Evolutionary conservation across 257 asterid genomes (phyloP).

Genomic region (Dorcoceras hygrometricum): DNA sequence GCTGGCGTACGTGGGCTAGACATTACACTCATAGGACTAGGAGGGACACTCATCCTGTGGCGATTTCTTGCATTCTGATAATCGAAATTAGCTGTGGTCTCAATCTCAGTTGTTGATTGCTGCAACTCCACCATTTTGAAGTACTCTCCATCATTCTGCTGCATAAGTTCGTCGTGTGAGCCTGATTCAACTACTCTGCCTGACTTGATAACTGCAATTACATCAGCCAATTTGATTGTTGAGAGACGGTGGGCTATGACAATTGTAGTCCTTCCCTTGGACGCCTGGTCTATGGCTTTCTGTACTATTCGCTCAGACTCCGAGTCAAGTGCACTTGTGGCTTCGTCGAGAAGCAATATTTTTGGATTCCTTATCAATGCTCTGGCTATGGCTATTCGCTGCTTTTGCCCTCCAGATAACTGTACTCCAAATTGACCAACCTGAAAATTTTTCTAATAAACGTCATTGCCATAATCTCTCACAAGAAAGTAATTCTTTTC

Average conservation of each 20-base stretch:
- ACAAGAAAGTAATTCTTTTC: not conserved
- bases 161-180: slow-evolving; percentile 63
- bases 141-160: slow-evolving; percentile 56
- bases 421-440: slow-evolving; percentile 82
- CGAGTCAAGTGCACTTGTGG: slow-evolving; percentile 76
- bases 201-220: slow-evolving; percentile 49
- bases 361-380: slow-evolving; percentile 75
- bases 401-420: slow-evolving; percentile 86
- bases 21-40: slow-evolving; percentile 57
- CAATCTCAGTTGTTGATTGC: slow-evolving; percentile 34
- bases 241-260: slow-evolving; percentile 80
- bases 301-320: slow-evolving; percentile 69
- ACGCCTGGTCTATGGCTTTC: slow-evolving; percentile 64
- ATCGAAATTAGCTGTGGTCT: slow-evolving; percentile 17
- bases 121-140: slow-evolving; percentile 63
- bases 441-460: slow-evolving; percentile 31
- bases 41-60: slow-evolving; percentile 34
- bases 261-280: slow-evolving; percentile 65
- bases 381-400: slow-evolving; percentile 79
- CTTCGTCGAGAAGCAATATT: slow-evolving; percentile 72
- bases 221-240: slow-evolving; percentile 54
- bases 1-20: slow-evolving; percentile 71
- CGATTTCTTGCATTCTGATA: slow-evolving; percentile 35
- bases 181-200: slow-evolving; percentile 70
- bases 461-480: not conserved